These are phyloP conservation scores for Hyaloscypha hepaticicola DNA, from an alignment of 495 filamentous ascomycete genomes.

Conservation along the genomic window DNA sequence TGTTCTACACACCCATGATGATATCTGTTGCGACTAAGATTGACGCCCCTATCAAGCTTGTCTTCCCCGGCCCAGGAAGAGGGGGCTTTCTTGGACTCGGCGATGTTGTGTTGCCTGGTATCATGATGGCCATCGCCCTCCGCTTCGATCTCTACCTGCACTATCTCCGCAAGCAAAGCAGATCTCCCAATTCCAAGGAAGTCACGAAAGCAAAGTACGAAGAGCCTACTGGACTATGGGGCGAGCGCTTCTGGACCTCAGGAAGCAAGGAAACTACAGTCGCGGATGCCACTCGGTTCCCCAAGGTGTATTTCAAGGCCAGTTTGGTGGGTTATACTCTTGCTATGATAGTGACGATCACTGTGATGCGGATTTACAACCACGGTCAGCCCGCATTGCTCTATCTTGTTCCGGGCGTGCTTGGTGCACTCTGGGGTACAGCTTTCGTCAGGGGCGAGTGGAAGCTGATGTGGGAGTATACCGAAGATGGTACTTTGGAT, in stretches of 20 bases:
- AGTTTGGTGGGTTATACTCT: constrained; percentile 73
- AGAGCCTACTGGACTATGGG: constrained; percentile 69
- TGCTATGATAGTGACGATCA: constrained; percentile 76
- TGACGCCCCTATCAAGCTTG: constrained; percentile 90
- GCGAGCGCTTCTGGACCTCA: constrained; percentile 80
- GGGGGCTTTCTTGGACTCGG: constrained; percentile 75
- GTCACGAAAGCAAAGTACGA: constrained; percentile 49
- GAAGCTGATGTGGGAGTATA: constrained; percentile 74
- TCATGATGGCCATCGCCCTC: constrained; percentile 83
- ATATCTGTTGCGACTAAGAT: constrained; percentile 88
- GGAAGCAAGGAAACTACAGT: constrained; percentile 40
- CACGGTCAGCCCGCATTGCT: constrained; percentile 90
- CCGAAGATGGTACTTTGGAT: constrained; percentile 63
- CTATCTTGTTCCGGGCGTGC: constrained; percentile 87
- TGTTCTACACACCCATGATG: constrained; percentile 97
- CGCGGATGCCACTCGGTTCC: constrained; percentile 54
- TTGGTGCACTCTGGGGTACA: constrained; percentile 77
- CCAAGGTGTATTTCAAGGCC: constrained; percentile 86
- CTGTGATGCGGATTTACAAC: constrained; percentile 71
- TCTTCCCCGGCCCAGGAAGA: constrained; percentile 68
- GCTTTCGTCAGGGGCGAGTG: constrained; percentile 69
- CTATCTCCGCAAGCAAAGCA: constrained; percentile 57
- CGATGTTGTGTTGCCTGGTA: constrained; percentile 91
- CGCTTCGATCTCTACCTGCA: constrained; percentile 87
- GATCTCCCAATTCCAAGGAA: constrained; percentile 31